A percentile compares a stretch with the other conserved stretches of the same genome.
phyloP scores from a whole-genome alignment of 805 yeast species.

The Metschnikowia peoriensis region DNA sequence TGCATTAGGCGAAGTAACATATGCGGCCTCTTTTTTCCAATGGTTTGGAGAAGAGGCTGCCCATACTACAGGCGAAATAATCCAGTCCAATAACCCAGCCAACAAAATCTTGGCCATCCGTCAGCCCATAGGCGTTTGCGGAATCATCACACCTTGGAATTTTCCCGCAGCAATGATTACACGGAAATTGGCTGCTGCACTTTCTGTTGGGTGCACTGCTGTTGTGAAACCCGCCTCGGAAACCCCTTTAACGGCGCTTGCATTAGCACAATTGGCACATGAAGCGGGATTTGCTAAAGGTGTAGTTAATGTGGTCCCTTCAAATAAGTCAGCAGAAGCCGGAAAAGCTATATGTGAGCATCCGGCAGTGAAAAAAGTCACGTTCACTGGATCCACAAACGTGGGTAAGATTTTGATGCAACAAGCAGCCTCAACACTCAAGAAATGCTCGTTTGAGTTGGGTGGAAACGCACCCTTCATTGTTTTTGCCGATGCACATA shows the following conservation, averaged over 20 bases:
- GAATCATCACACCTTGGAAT: conserved; percentile 81
- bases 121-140: conserved; percentile 83
- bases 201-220: conserved; percentile 77
- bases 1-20: conserved; percentile 66
- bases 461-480: conserved; percentile 24
- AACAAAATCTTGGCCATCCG: conserved; percentile 56
- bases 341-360: conserved; percentile 54
- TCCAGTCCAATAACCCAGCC: conserved; percentile 50
- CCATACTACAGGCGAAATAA: conserved; percentile 62
- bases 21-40: conserved; percentile 75
- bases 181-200: conserved; percentile 70
- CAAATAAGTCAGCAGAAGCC: conserved; percentile 42
- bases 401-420: conserved; percentile 22
- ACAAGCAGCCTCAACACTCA: conserved; percentile 18
- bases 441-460: conserved; percentile 21
- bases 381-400: conserved; percentile 22
- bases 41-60: conserved; percentile 90
- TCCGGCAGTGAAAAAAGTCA: conserved; percentile 21
- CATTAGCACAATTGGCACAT: conserved; percentile 57
- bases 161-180: conserved; percentile 80
- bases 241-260: conserved; percentile 73
- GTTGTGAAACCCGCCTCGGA: conserved; percentile 77
- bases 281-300: conserved; percentile 75
- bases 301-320: conserved; percentile 56
- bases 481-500: conserved; percentile 20